These are phyloP conservation scores for Phytophthora vignae DNA, from an alignment of 352 stramenopile species.

Conservation along the genomic window DNA sequence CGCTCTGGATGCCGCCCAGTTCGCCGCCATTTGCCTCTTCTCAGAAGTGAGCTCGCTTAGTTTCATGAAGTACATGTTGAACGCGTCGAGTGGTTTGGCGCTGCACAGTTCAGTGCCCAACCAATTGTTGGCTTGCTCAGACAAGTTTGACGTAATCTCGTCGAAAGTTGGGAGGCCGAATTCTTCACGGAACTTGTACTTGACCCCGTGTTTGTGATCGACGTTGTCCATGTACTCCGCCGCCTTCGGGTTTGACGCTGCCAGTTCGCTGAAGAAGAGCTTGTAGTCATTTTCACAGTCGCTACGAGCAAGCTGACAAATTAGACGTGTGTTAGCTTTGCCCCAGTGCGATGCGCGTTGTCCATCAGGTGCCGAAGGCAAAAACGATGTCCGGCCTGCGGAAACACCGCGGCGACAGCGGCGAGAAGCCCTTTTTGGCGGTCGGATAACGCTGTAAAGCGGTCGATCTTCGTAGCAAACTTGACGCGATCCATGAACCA, in stretches of 20 bases:
- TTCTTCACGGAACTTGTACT: constrained; percentile 19
- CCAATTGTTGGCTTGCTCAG: constrained; percentile 31
- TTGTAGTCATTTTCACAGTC: constrained; percentile 20
- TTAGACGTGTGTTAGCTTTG: neutral
- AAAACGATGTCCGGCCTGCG: neutral
- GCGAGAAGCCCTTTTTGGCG: constrained; percentile 4
- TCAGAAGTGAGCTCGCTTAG: constrained; percentile 1
- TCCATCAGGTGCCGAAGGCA: constrained; percentile 17
- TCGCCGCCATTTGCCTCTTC: neutral
- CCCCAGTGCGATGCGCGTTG: neutral
- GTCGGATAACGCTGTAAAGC: constrained; percentile 8
- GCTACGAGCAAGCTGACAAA: neutral
- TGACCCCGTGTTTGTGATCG: constrained; percentile 24
- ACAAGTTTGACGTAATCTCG: constrained; percentile 27
- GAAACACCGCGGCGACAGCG: neutral
- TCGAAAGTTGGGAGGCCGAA: constrained; percentile 20
- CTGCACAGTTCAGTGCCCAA: constrained; percentile 13
- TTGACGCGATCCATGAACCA: constrained; percentile 27
- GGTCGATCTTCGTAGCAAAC: neutral
- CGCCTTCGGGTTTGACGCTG: neutral
- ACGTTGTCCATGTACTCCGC: constrained; percentile 16
- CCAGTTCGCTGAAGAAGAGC: neutral
- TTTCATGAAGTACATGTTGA: constrained; percentile 10
- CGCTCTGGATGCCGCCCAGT: neutral
- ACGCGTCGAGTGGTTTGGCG: constrained; percentile 11